A percentile compares a stretch with the other conserved stretches of the same genome.
Conservation (phyloP, 2,329 filamentous ascomycete genomes). For the Penicillium sp. region DNA sequence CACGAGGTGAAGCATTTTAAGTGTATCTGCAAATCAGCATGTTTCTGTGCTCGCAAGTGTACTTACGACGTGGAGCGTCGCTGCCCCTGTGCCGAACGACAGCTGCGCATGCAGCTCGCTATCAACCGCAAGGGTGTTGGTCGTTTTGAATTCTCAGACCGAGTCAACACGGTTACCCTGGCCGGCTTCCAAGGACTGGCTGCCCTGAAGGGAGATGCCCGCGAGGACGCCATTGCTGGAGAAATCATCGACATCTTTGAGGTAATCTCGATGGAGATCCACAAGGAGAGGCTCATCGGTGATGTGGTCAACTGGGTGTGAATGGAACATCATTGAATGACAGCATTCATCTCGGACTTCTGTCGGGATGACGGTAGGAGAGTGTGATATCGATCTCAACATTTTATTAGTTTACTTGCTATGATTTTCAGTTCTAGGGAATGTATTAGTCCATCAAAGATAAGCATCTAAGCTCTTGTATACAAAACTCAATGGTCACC, state of each 20-base stretch:
- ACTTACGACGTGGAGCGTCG: constrained; percentile 28
- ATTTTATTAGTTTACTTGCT: neutral
- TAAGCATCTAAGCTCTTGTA: too few species aligned
- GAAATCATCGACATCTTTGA: constrained; percentile 27
- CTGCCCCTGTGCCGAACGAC: constrained; percentile 40
- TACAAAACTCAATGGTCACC: too few species aligned
- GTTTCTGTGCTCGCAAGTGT: constrained; percentile 35
- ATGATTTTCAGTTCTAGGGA: neutral
- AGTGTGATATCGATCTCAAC: neutral
- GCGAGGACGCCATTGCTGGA: constrained; percentile 20
- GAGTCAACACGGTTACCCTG: constrained; percentile 30
- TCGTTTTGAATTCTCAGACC: constrained; percentile 18
- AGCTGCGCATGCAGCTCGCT: constrained; percentile 32
- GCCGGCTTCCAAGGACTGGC: constrained; percentile 34
- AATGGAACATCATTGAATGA: neutral
- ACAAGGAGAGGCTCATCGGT: constrained; percentile 24
- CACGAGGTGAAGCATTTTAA: constrained; percentile 32
- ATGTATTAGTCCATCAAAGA: neutral
- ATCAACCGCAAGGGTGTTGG: constrained; percentile 18
- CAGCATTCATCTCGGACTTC: neutral
- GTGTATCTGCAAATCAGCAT: constrained; percentile 37
- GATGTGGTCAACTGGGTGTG: neutral
- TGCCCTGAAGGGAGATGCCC: constrained; percentile 22
- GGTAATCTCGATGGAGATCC: constrained; percentile 31
- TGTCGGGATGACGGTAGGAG: neutral